Evolutionary conservation across 208 protist species (phyloP).

Genomic region (Vickermania spadyakhi): DNA sequence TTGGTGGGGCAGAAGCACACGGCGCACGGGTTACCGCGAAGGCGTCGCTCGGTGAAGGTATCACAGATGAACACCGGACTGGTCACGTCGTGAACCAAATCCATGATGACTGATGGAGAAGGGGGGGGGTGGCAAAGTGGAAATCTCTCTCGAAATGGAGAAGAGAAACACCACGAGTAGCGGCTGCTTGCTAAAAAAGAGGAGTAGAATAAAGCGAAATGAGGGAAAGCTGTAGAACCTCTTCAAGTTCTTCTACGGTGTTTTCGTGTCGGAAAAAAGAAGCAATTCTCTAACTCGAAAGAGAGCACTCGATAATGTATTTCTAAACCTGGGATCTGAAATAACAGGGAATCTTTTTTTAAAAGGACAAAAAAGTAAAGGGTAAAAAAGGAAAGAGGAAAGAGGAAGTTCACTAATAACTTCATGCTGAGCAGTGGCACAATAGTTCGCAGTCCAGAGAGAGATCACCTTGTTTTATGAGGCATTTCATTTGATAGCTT

Average conservation of each 20-base stretch:
- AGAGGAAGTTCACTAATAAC: too few species aligned
- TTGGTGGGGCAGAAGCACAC: slow-evolving; percentile 40
- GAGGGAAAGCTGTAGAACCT: slow-evolving; percentile 6
- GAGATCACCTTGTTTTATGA: too few species aligned
- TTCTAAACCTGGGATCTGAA: too few species aligned
- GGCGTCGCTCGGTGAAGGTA: slow-evolving; percentile 43
- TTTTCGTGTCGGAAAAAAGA: not conserved
- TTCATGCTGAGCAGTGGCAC: too few species aligned
- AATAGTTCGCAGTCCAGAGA: too few species aligned
- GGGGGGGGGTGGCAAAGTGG: not conserved
- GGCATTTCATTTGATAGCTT: too few species aligned
- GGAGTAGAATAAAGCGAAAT: slow-evolving; percentile 6
- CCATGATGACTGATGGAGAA: not conserved
- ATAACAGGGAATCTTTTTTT: too few species aligned
- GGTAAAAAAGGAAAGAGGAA: too few species aligned
- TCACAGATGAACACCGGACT: slow-evolving; percentile 54
- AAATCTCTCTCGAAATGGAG: not conserved
- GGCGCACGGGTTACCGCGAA: slow-evolving; percentile 55
- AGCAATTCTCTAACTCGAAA: too few species aligned
- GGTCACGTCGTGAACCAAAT: slow-evolving; percentile 12
- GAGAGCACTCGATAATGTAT: too few species aligned
- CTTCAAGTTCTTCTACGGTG: not conserved
- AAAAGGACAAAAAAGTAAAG: too few species aligned
- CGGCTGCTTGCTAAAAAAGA: not conserved
- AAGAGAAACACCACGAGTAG: slow-evolving; percentile 7